A percentile compares a stretch with the other conserved stretches of the same genome.
phyloP scores from a whole-genome alignment of 345 rosid genomes.

The Salix brachista region DNA sequence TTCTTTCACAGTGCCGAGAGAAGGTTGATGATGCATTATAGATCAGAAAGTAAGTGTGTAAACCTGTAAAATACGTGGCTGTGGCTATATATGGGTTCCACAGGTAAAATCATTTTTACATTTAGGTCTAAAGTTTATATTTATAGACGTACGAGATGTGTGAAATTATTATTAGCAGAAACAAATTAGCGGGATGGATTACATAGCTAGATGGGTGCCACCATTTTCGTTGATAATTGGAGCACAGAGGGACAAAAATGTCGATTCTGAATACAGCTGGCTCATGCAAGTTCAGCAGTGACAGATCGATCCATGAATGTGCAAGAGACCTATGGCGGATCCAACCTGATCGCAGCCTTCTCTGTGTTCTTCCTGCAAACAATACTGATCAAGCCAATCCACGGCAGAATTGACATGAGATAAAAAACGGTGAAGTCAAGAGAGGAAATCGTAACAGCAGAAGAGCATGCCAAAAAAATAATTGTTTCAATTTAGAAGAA shows the following conservation, averaged over 20 bases:
- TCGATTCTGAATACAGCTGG: constrained; percentile 62
- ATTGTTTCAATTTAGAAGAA: constrained; percentile 4
- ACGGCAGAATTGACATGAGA: too few species aligned
- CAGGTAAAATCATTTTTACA: background rate
- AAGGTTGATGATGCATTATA: constrained; percentile 49
- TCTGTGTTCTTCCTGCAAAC: background rate
- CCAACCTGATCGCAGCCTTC: constrained; percentile 17
- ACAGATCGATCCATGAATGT: constrained; percentile 54
- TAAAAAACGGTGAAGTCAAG: background rate
- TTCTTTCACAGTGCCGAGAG: constrained; percentile 41
- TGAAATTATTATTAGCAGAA: background rate
- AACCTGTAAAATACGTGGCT: background rate
- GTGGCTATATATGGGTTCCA: too few species aligned
- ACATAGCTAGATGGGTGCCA: background rate
- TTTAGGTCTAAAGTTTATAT: background rate
- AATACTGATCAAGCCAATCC: too few species aligned
- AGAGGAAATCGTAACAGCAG: background rate
- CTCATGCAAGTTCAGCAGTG: constrained; percentile 58
- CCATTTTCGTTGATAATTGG: background rate
- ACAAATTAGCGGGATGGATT: too few species aligned
- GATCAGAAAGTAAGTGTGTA: constrained; percentile 45
- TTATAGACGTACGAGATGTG: background rate
- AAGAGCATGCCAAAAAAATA: background rate
- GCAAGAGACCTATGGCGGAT: constrained; percentile 57
- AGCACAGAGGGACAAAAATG: constrained; percentile 57